A percentile compares a stretch with the other conserved stretches of the same genome.
Evolutionary conservation across 1,139 yeast genomes (phyloP).

Genomic region (Saccharomycopsis phalli): DNA sequence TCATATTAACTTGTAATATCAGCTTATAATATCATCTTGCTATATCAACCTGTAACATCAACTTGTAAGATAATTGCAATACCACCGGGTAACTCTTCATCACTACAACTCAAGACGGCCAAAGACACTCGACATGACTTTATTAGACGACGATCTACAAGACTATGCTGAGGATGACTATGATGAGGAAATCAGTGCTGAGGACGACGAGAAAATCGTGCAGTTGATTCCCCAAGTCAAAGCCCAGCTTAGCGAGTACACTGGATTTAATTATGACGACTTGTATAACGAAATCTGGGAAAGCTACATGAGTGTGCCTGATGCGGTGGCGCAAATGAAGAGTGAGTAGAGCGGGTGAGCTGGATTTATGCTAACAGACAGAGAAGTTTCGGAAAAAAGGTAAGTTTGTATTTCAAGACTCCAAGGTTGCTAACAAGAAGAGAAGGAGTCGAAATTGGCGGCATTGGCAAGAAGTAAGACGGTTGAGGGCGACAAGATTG

Average conservation of each 20-base stretch:
- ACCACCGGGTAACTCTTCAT: too few species aligned
- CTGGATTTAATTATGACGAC: conserved; percentile 41
- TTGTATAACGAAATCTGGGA: conserved; percentile 54
- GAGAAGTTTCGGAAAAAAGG: neutral
- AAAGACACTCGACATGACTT: neutral
- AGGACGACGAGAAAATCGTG: conserved; percentile 43
- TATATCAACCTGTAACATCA: too few species aligned
- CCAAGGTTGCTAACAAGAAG: neutral
- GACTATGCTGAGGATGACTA: conserved; percentile 27
- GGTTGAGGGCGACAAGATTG: neutral
- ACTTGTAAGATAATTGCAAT: too few species aligned
- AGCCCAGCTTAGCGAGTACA: conserved; percentile 30
- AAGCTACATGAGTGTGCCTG: conserved; percentile 49
- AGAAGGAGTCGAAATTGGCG: conserved; percentile 1
- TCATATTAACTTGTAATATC: too few species aligned
- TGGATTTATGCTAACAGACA: neutral
- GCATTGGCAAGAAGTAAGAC: neutral
- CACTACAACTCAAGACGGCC: conserved; percentile 23
- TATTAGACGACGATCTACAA: conserved; percentile 28
- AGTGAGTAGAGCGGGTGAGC: conserved; percentile 27
- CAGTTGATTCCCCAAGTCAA: conserved; percentile 36
- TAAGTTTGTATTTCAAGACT: neutral
- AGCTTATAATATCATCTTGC: too few species aligned
- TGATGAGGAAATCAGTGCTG: conserved; percentile 37
- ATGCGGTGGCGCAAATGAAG: conserved; percentile 45